Conservation (phyloP, 140 eudicot species). For the Bidens hawaiensis region DNA sequence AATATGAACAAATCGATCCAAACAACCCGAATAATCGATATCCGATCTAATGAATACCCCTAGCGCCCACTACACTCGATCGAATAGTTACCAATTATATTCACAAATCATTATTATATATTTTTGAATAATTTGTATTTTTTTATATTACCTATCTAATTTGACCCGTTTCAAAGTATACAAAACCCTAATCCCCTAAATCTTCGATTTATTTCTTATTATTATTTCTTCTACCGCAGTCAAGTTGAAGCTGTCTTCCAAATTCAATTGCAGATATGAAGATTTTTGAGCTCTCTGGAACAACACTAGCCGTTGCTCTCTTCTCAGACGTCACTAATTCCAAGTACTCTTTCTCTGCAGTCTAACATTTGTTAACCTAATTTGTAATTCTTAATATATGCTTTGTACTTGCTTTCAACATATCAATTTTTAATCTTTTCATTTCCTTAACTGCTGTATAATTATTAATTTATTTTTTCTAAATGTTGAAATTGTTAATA, state of each 20-base stretch:
- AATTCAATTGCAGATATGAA: conserved; percentile 47
- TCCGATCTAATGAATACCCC: too few species aligned
- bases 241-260: neutral
- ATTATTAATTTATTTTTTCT: too few species aligned
- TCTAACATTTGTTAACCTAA: neutral
- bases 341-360: conserved; percentile 41
- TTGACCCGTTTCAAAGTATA: neutral
- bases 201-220: neutral
- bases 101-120: too few species aligned
- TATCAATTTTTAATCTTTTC: neutral
- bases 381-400: neutral
- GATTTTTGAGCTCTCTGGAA: conserved; percentile 49
- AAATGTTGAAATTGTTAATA: too few species aligned
- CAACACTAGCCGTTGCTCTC: conserved; percentile 62
- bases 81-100: too few species aligned
- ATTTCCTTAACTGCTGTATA: neutral
- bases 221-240: neutral
- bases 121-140: too few species aligned
- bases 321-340: conserved; percentile 77
- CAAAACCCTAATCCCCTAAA: neutral
- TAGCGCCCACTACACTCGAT: too few species aligned
- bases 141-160: too few species aligned
- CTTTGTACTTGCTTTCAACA: neutral
- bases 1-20: too few species aligned
- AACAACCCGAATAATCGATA: too few species aligned